Conservation (phyloP, 2,329 filamentous ascomycete genomes). For the Phialophora macrospora region DNA sequence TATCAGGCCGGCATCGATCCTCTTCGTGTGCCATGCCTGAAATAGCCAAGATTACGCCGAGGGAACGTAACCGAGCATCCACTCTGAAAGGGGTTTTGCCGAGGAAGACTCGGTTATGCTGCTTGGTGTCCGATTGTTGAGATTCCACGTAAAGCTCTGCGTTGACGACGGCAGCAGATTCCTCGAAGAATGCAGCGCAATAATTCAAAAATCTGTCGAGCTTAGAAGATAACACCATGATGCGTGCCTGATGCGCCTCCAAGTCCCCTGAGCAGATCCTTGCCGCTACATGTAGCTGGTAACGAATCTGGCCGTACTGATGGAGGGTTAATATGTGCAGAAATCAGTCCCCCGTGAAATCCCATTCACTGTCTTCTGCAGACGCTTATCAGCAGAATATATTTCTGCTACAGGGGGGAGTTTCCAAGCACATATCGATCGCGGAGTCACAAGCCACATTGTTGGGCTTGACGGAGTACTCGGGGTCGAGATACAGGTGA, state of each 20-base stretch:
- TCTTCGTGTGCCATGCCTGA: constrained; percentile 6
- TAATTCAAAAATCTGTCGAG: neutral
- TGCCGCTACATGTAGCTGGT: too few species aligned
- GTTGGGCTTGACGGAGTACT: neutral
- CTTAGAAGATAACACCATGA: neutral
- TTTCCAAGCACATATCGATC: neutral
- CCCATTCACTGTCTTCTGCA: neutral
- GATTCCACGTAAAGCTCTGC: neutral
- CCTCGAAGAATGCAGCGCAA: neutral
- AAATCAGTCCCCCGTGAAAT: too few species aligned
- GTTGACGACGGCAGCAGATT: neutral
- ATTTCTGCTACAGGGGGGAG: neutral
- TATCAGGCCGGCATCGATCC: neutral
- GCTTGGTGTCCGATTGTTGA: neutral
- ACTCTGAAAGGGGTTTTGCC: neutral
- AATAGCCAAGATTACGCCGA: constrained; percentile 6
- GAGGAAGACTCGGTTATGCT: neutral
- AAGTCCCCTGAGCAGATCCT: too few species aligned
- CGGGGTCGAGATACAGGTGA: neutral
- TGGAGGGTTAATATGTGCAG: too few species aligned
- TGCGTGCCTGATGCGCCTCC: neutral
- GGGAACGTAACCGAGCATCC: neutral
- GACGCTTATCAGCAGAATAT: neutral
- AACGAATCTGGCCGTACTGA: too few species aligned
- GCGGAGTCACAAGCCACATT: neutral